These are phyloP conservation scores for Hemisphaericaspora nanyangensis DNA, from an alignment of 805 yeast species.

Conservation along the genomic window DNA sequence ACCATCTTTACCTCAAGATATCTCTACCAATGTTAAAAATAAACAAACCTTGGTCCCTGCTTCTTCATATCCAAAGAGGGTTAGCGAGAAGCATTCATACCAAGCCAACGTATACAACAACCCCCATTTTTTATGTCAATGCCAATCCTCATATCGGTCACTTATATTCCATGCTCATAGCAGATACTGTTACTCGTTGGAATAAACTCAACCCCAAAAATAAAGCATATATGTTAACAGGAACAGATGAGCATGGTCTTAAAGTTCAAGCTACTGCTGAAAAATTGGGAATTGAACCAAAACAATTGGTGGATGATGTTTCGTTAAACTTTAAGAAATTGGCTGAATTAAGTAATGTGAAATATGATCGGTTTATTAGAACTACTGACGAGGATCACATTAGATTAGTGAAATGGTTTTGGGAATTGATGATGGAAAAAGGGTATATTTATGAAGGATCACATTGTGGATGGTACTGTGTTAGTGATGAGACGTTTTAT, in stretches of 20 bases:
- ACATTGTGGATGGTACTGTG: conserved; percentile 92
- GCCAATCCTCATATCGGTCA: conserved; percentile 95
- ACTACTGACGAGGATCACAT: conserved; percentile 86
- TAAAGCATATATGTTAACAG: conserved; percentile 64
- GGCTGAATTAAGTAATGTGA: conserved; percentile 54
- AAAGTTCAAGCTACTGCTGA: conserved; percentile 88
- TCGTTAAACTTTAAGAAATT: conserved; percentile 60
- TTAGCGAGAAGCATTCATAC: too few species aligned
- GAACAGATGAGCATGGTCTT: conserved; percentile 96
- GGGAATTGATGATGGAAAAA: conserved; percentile 57
- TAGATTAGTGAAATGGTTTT: conserved; percentile 59
- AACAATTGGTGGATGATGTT: conserved; percentile 67
- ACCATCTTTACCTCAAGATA: too few species aligned
- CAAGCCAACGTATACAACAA: conserved; percentile 57
- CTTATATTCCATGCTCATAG: conserved; percentile 77
- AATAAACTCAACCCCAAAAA: conserved; percentile 34
- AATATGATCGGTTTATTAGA: conserved; percentile 75
- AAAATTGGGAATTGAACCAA: conserved; percentile 45
- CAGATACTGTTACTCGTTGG: conserved; percentile 82
- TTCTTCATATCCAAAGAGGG: too few species aligned
- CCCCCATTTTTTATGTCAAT: conserved; percentile 95
- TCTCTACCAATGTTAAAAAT: too few species aligned
- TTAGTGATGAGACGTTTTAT: conserved; percentile 92
- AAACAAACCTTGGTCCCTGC: too few species aligned
- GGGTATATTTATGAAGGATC: conserved; percentile 77